Conservation (phyloP, 1,139 yeast genomes). For the Suhomyces wounanorum region DNA sequence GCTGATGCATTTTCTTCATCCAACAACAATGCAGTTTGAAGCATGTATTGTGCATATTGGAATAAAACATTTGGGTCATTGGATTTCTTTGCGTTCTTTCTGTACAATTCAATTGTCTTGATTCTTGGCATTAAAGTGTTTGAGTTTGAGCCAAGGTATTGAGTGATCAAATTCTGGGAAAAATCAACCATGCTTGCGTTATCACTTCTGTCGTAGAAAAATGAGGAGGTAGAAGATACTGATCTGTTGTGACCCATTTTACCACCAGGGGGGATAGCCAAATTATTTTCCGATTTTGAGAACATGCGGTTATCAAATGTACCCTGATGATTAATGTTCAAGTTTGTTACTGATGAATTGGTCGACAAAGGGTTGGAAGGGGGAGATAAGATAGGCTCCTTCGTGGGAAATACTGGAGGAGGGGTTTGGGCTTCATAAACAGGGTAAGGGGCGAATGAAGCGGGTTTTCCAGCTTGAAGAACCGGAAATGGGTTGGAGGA, state of each 20-base stretch:
- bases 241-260: conserved; percentile 38
- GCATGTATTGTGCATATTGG: conserved; percentile 89
- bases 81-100: conserved; percentile 80
- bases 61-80: conserved; percentile 84
- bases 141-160: conserved; percentile 56
- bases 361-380: conserved; percentile 37
- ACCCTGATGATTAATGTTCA: conserved; percentile 24
- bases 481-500: conserved; percentile 5
- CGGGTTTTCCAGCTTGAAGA: background rate
- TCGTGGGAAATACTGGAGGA: conserved; percentile 18
- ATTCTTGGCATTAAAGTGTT: conserved; percentile 69
- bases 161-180: conserved; percentile 45
- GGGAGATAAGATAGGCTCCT: conserved; percentile 25
- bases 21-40: conserved; percentile 75
- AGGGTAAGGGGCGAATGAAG: conserved; percentile 11
- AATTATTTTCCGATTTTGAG: conserved; percentile 36
- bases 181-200: conserved; percentile 42
- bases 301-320: conserved; percentile 12
- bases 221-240: conserved; percentile 42
- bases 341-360: conserved; percentile 43
- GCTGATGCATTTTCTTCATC: conserved; percentile 28
- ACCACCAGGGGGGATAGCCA: conserved; percentile 20
- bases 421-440: conserved; percentile 17
- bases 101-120: conserved; percentile 83
- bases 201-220: conserved; percentile 38